Conservation (phyloP, 805 yeast genomes). For the Myxozyma udenii region DNA sequence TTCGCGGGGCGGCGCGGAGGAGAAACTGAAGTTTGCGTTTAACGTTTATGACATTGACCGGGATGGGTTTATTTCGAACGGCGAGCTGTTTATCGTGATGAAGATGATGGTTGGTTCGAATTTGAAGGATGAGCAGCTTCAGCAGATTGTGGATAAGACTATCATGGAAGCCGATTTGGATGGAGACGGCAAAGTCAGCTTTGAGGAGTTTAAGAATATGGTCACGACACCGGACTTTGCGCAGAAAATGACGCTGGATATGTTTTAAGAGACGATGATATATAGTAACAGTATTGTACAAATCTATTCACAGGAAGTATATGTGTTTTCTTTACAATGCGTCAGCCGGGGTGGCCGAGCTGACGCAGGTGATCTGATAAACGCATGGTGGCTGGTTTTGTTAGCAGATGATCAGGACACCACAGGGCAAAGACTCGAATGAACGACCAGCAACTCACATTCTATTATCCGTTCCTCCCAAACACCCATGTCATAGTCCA, state of each 20-base stretch:
- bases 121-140: slow-evolving; percentile 79
- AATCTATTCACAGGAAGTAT: no score
- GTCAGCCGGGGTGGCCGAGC: no score
- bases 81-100: slow-evolving; percentile 86
- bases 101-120: slow-evolving; percentile 97
- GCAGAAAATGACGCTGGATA: slow-evolving; percentile 33
- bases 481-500: slow-evolving; percentile 26
- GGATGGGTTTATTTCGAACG: slow-evolving; percentile 93
- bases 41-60: slow-evolving; percentile 92
- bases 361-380: no score
- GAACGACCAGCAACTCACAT: no score
- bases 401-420: no score
- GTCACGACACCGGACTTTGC: slow-evolving; percentile 39
- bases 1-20: slow-evolving; percentile 73
- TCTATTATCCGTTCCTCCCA: slow-evolving; percentile 24
- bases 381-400: no score
- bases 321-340: no score
- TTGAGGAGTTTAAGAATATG: slow-evolving; percentile 72
- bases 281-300: background rate
- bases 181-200: slow-evolving; percentile 80
- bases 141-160: slow-evolving; percentile 92
- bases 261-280: slow-evolving; percentile 22
- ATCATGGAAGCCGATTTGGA: slow-evolving; percentile 88
- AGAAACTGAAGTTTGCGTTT: slow-evolving; percentile 84
- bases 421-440: no score